Base-by-base conservation (phyloP, 176 grass and related monocot genomes). In the Bothriochloa decipiens region DNA sequence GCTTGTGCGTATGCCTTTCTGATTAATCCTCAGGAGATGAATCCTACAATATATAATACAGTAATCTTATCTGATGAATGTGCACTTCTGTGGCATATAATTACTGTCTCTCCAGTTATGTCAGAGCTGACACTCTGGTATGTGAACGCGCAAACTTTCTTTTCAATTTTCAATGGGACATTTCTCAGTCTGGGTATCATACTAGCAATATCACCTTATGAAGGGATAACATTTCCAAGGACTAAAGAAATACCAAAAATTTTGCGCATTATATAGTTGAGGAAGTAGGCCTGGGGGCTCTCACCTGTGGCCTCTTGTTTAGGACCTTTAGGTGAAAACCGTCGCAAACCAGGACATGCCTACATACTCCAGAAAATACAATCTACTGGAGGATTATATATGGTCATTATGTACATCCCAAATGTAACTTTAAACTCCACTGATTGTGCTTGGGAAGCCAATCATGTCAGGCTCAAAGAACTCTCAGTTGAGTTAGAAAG, bases 401-500 rank as follows among this genome's bases (percentile, higher is more conserved):
- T 87, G 68, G 42, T 75, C 28, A 76, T 64, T 84, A 87, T 91
- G 52, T 87, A 87, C 89, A 91, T 50, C 50, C 64, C 17, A 52
- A 58, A 32, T 75, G 50, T 52, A 81, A 76, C 64, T 43, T 81
- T 27, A 42, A 58, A 76, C 33, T 76, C 70, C 13, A 27, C 53
- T 45, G 33, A 27, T 22, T 76, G 70, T 55, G 50, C 61, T 65
- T 70, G 39, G n/a, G 58, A 80, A 83, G 75, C 41, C 62, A 63
- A 78, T 14, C 28, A 61, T 47, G 69, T 67, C 68, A 79, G 81
- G 25, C 50, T 93, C 85, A 96, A 45, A 99, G 70, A 37, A 99
- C 91, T 70, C 91, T 94, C 64, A 96, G 89, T 82, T 99, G 96
- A 27, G 88, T 89, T 53, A 99, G 84, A 72, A 99, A 96, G 60